Base-by-base conservation (phyloP, 2,329 filamentous ascomycete genomes). In the Thelonectria olida region DNA sequence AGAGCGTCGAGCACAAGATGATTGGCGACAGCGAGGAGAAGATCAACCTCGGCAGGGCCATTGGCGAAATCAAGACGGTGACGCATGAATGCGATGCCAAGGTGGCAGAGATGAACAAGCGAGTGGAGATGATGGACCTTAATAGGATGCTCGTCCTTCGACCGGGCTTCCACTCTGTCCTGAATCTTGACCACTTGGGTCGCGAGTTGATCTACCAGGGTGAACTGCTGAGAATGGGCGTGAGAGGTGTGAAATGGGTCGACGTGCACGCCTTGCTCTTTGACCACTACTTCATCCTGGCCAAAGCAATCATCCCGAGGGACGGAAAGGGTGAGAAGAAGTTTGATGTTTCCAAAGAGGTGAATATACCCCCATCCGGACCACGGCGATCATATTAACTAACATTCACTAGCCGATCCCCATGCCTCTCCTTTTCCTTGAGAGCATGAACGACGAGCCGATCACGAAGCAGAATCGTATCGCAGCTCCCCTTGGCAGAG, bases 241-340 rank as follows among this genome's bases (percentile, higher is more conserved):
- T 90, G 42, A 96, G 92, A 75, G 89, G 93, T 58, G 96, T 98
- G 74, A 90, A 90, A 65, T 97, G 95, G 90, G 89, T 98, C 7
- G 96, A 99, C 72, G 96, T 92, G 0, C 93, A 97, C 74, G 93
- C 92, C 2, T 85, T 99, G 45, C 84, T 99, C 0, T 98, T 99
- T 73, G 96, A 99, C 72, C 94, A 99, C 78, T 99, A 97, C 76
- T 85, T 99, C 36, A 94, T 99, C 31, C 81, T 99, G 44, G 92
- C 96, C 38, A 99, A 99, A 81, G 84, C 92, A 7, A 83, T 89
- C 4, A 82, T 85, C 10, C 82, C 88, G 45, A 93, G 93, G 71
- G 87, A 89, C 44, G 85, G 88, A 44, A 87, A 86, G 48, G 86
- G 86, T n/a, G 85, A 90, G 54, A 96, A 91, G 78, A 93, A 92